phyloP scores from a whole-genome alignment of 805 yeast genomes.

The Priceomyces fermenticarens region DNA sequence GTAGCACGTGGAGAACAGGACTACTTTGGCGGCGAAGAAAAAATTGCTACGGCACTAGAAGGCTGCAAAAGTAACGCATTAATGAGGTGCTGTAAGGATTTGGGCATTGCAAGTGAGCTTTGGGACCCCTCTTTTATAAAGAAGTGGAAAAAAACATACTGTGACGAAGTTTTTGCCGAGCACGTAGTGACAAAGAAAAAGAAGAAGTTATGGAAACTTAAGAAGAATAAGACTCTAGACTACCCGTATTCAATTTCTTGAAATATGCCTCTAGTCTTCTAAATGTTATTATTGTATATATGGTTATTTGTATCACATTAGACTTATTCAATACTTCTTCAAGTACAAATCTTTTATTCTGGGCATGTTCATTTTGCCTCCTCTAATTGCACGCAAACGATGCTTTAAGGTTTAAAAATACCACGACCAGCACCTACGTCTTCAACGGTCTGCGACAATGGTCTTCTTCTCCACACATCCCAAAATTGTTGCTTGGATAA shows the following conservation, averaged over 20 bases:
- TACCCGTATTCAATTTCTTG: conserved; percentile 66
- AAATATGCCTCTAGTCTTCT: neutral
- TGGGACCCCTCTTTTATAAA: conserved; percentile 96
- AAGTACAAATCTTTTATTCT: neutral
- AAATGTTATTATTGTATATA: neutral
- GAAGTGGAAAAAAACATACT: conserved; percentile 41
- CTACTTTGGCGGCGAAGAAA: conserved; percentile 75
- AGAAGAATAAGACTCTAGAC: conserved; percentile 76
- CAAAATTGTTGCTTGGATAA: conserved; percentile 56
- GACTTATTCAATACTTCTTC: neutral
- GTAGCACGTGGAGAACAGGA: conserved; percentile 96
- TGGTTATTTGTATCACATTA: neutral
- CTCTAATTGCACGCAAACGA: neutral
- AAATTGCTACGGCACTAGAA: conserved; percentile 92
- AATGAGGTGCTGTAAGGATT: conserved; percentile 97
- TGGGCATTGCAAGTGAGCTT: conserved; percentile 93
- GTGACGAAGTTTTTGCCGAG: conserved; percentile 84
- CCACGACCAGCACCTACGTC: conserved; percentile 71
- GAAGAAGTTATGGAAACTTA: conserved; percentile 85
- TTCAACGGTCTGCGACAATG: conserved; percentile 73
- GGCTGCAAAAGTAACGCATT: conserved; percentile 96
- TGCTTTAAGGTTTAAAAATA: conserved; percentile 37
- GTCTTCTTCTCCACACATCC: conserved; percentile 79
- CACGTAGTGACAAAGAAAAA: conserved; percentile 77
- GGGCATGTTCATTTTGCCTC: neutral